Percentiles rank a stretch among this genome's conserved stretches.
Conservation (phyloP, 768 basidiomycete genomes). For the Psilocybe cyanescens region DNA sequence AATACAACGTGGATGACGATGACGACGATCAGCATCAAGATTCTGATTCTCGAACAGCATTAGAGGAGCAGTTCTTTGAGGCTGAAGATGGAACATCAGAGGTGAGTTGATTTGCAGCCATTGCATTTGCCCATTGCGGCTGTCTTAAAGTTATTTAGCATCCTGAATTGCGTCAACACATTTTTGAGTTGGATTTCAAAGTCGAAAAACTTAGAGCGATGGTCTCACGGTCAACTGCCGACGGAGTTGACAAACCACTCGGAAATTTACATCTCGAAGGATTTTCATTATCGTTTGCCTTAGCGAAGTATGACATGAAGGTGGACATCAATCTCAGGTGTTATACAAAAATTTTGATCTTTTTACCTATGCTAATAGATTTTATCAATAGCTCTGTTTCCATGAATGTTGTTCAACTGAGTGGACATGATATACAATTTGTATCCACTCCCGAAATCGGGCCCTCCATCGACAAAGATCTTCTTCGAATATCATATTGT, state of each 20-base stretch:
- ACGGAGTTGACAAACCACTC: conserved; percentile 70
- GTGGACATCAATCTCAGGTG: conserved; percentile 84
- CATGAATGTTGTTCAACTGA: conserved; percentile 71
- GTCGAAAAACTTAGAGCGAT: conserved; percentile 84
- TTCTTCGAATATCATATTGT: conserved; percentile 78
- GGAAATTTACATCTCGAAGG: conserved; percentile 80
- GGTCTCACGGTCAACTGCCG: conserved; percentile 68
- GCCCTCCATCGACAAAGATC: conserved; percentile 42
- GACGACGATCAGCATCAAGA: conserved; percentile 43
- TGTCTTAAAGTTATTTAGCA: conserved; percentile 27
- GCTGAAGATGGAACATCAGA: conserved; percentile 63
- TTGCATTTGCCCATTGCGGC: not conserved
- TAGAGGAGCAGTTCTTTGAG: conserved; percentile 71
- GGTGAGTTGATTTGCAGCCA: conserved; percentile 38
- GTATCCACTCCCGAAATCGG: conserved; percentile 58
- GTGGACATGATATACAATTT: conserved; percentile 57
- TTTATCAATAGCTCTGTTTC: conserved; percentile 60
- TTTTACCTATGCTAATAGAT: conserved; percentile 10
- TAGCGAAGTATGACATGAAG: conserved; percentile 85
- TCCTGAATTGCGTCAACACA: conserved; percentile 52
- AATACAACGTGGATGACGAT: conserved; percentile 73
- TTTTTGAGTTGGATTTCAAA: conserved; percentile 85
- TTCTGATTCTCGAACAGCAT: conserved; percentile 33
- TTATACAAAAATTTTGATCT: conserved; percentile 14
- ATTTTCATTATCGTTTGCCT: conserved; percentile 74